Conservation (phyloP, 768 basidiomycete genomes). For the Auricularia sp. region DNA sequence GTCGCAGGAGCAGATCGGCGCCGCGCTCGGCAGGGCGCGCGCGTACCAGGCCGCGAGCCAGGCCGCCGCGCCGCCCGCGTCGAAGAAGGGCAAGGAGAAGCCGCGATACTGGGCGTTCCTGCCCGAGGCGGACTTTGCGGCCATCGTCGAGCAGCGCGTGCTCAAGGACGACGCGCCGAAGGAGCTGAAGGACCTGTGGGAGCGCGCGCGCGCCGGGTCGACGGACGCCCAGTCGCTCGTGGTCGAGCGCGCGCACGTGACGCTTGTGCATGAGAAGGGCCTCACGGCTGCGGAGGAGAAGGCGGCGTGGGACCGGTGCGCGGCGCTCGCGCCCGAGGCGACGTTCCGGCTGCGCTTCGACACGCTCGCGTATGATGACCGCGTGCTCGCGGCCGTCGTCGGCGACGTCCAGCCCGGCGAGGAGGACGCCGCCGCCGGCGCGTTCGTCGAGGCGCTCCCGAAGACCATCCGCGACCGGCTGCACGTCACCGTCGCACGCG, state of each 20-base stretch:
- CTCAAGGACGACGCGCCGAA: conserved; percentile 21
- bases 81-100: conserved; percentile 22
- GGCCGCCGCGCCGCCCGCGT: conserved; percentile 18
- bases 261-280: conserved; percentile 65
- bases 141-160: conserved; percentile 36
- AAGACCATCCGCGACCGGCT: conserved; percentile 38
- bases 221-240: conserved; percentile 41
- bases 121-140: conserved; percentile 56
- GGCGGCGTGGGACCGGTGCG: conserved; percentile 46
- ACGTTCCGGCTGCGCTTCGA: conserved; percentile 52
- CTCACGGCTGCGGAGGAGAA: conserved; percentile 23
- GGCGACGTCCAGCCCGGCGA: conserved; percentile 39
- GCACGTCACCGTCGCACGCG: conserved; percentile 86
- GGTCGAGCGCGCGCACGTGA: conserved; percentile 64
- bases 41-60: conserved; percentile 30
- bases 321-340: conserved; percentile 33
- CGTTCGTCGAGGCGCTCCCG: conserved; percentile 39
- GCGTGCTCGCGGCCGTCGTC: conserved; percentile 74
- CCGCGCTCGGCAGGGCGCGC: conserved; percentile 34
- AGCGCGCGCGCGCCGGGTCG: conserved; percentile 1
- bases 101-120: conserved; percentile 69
- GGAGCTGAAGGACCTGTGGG: conserved; percentile 36
- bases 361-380: conserved; percentile 59
- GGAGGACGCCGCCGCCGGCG: conserved; percentile 28
- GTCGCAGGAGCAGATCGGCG: conserved; percentile 41